Percentiles rank a stretch among this genome's conserved stretches.
Conservation (phyloP, 208 protist genomes). For the Trichomonas vaginalis region DNA sequence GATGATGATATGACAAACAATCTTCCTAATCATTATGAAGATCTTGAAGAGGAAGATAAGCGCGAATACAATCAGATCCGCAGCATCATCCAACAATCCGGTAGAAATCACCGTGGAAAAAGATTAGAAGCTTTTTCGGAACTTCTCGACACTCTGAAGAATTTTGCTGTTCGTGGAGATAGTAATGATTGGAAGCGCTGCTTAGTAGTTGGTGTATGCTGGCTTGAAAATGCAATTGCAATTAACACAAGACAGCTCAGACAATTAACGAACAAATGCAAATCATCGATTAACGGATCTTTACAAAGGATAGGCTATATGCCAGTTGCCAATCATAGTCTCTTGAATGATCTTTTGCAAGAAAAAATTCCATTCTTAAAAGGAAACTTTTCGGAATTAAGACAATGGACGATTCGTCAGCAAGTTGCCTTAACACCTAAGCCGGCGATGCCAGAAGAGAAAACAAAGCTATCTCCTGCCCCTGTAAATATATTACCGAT, state of each 20-base stretch:
- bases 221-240: not conserved
- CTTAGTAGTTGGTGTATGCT: not conserved
- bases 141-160: not conserved
- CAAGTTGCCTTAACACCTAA: not conserved
- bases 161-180: not conserved
- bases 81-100: not conserved
- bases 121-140: not conserved
- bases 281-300: not conserved
- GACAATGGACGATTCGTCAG: not conserved
- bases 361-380: not conserved
- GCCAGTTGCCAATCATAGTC: not conserved
- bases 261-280: not conserved
- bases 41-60: not conserved
- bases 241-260: not conserved
- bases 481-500: not conserved
- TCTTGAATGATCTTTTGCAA: not conserved
- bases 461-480: not conserved
- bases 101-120: not conserved
- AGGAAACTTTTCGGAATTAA: not conserved
- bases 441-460: not conserved
- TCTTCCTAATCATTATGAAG: not conserved
- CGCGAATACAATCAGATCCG: not conserved
- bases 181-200: not conserved
- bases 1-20: not conserved
- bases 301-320: not conserved